Percentiles rank a stretch among this genome's conserved stretches.
phyloP scores from a whole-genome alignment of 2,329 filamentous ascomycete genomes.

The Cladosporium oxysporum region DNA sequence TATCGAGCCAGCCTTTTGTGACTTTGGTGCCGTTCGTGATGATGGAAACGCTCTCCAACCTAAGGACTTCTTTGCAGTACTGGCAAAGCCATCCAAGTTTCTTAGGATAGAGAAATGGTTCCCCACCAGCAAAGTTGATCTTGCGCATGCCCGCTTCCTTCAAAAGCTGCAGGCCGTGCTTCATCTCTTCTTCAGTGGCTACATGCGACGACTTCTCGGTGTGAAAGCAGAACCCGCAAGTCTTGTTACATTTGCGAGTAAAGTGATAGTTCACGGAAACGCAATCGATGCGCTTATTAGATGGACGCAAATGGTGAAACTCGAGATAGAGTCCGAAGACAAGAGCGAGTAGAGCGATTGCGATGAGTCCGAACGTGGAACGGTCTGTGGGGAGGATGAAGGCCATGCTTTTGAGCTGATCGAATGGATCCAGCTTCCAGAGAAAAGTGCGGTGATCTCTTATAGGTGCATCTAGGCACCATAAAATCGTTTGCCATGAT shows the following conservation, averaged over 20 bases:
- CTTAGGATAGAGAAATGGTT: slow-evolving; percentile 54
- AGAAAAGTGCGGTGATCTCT: too few species aligned
- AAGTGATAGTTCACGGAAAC: slow-evolving; percentile 53
- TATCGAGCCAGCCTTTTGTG: slow-evolving; percentile 45
- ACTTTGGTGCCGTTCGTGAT: slow-evolving; percentile 57
- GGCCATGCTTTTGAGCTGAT: not conserved
- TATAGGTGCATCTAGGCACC: not conserved
- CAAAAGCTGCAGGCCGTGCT: slow-evolving; percentile 49
- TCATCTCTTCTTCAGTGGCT: slow-evolving; percentile 44
- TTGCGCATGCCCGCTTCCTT: slow-evolving; percentile 56
- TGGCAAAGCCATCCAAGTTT: slow-evolving; percentile 47
- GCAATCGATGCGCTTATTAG: slow-evolving; percentile 19
- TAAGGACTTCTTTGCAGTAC: slow-evolving; percentile 53
- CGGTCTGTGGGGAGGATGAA: not conserved
- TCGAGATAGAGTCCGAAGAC: not conserved
- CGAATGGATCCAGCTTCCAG: too few species aligned
- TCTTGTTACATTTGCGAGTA: slow-evolving; percentile 51
- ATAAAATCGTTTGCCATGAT: not conserved
- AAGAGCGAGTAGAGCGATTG: not conserved
- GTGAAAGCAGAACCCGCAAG: slow-evolving; percentile 60
- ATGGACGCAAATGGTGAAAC: slow-evolving; percentile 27
- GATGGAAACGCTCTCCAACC: slow-evolving; percentile 55
- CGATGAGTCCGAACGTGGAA: not conserved
- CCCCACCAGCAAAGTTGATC: slow-evolving; percentile 58
- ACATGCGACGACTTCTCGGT: slow-evolving; percentile 53